Evolutionary conservation across 2,329 filamentous ascomycete genomes (phyloP).

Genomic region (Penicillium decumbens): DNA sequence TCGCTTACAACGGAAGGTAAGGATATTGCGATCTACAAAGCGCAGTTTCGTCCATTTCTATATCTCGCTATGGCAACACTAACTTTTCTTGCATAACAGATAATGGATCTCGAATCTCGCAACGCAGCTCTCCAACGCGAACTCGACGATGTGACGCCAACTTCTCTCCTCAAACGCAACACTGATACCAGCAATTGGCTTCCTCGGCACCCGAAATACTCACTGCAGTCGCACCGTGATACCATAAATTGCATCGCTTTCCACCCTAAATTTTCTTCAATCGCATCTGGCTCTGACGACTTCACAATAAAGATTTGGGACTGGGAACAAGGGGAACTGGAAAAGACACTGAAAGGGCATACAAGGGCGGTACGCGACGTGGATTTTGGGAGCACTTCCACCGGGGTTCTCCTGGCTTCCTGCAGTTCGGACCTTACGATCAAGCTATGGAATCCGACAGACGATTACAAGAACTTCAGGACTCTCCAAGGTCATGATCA

Average conservation of each 20-base stretch:
- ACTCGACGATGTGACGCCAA: too few relatives aligned
- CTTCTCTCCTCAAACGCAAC: too few relatives aligned
- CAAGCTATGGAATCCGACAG: conserved; percentile 87
- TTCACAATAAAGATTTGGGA: conserved; percentile 97
- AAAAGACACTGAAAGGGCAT: conserved; percentile 86
- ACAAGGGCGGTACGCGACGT: conserved; percentile 84
- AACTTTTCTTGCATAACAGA: too few relatives aligned
- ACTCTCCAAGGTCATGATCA: conserved; percentile 90
- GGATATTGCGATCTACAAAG: too few relatives aligned
- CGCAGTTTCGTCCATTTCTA: too few relatives aligned
- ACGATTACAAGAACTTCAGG: conserved; percentile 92
- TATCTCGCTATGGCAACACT: too few relatives aligned
- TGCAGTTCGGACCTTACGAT: conserved; percentile 89
- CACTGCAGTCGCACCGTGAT: conserved; percentile 64
- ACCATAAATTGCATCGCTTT: conserved; percentile 86
- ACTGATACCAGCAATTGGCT: too few relatives aligned
- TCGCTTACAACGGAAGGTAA: too few relatives aligned
- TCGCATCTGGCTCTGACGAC: conserved; percentile 88
- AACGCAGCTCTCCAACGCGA: too few relatives aligned
- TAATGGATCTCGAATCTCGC: too few relatives aligned
- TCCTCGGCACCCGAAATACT: too few relatives aligned
- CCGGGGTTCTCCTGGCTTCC: conserved; percentile 74
- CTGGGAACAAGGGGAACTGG: conserved; percentile 87
- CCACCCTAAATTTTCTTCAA: conserved; percentile 82
- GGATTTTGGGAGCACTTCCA: conserved; percentile 82